A percentile compares a stretch with the other conserved stretches of the same genome.
Evolutionary conservation across 2,329 filamentous ascomycete genomes (phyloP).

Genomic region (Cryoendolithus antarcticus): DNA sequence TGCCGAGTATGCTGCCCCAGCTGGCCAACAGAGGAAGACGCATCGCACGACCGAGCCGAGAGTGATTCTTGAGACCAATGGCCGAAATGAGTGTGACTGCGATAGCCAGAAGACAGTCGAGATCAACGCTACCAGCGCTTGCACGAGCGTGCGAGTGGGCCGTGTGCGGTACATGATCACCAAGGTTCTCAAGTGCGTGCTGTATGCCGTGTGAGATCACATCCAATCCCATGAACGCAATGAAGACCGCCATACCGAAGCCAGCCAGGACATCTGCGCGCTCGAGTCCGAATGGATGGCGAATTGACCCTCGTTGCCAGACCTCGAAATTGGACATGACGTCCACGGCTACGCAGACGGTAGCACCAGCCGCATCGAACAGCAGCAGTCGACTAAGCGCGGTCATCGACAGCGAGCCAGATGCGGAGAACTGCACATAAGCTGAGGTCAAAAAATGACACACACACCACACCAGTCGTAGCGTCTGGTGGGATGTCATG

Average conservation of each 20-base stretch:
- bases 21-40: constrained; percentile 70
- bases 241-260: constrained; percentile 88
- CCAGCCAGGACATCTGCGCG: constrained; percentile 87
- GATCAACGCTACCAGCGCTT: constrained; percentile 64
- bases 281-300: constrained; percentile 83
- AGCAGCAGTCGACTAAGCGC: constrained; percentile 86
- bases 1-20: constrained; percentile 76
- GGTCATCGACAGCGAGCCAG: constrained; percentile 80
- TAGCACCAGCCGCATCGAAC: constrained; percentile 86
- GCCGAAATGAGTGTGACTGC: constrained; percentile 74
- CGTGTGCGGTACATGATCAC: constrained; percentile 57
- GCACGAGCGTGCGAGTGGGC: constrained; percentile 47
- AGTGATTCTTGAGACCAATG: constrained; percentile 78
- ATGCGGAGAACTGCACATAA: constrained; percentile 74
- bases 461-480: constrained; percentile 74
- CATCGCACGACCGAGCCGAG: constrained; percentile 84
- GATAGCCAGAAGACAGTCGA: constrained; percentile 71
- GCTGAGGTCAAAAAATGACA: constrained; percentile 75
- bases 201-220: constrained; percentile 88
- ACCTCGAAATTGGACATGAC: constrained; percentile 95
- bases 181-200: constrained; percentile 69
- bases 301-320: constrained; percentile 83
- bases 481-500: constrained; percentile 79
- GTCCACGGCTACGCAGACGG: constrained; percentile 83
- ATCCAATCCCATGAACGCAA: constrained; percentile 96